Conservation (phyloP, 2,329 filamentous ascomycete genomes). For the Trichoderma pleuroti region DNA sequence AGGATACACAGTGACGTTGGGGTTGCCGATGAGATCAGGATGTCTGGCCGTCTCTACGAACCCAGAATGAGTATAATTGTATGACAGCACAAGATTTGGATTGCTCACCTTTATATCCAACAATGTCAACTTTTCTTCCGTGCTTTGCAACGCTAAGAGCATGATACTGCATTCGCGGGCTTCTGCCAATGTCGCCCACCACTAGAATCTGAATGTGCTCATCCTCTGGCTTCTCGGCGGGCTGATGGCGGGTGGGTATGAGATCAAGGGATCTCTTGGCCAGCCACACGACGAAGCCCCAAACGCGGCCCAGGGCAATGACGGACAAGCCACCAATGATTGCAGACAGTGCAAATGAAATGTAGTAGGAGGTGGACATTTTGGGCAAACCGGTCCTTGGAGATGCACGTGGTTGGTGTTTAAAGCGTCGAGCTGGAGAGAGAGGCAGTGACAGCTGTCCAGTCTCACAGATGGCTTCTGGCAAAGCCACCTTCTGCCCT, state of each 20-base stretch:
- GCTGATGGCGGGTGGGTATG: conserved; percentile 36
- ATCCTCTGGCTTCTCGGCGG: conserved; percentile 35
- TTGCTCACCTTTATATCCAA: conserved; percentile 76
- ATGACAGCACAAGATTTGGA: background rate
- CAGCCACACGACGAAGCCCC: conserved; percentile 25
- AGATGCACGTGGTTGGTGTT: background rate
- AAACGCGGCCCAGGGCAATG: conserved; percentile 29
- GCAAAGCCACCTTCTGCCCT: background rate
- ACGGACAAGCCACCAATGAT: conserved; percentile 35
- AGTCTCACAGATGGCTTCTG: background rate
- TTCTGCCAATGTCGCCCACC: conserved; percentile 90
- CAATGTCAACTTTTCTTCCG: conserved; percentile 74
- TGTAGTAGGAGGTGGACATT: background rate
- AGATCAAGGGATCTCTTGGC: conserved; percentile 24
- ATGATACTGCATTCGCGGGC: conserved; percentile 98
- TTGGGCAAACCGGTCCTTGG: background rate
- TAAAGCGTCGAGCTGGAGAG: background rate
- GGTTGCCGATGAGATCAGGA: conserved; percentile 67
- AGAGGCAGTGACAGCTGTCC: conserved; percentile 4
- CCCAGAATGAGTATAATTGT: background rate
- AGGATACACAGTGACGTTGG: conserved; percentile 67
- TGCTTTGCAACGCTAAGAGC: conserved; percentile 85
- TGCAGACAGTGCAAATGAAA: conserved; percentile 34
- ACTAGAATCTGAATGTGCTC: conserved; percentile 75
- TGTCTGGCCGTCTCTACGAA: conserved; percentile 72